These are phyloP conservation scores for Kondoa malvinella DNA, from an alignment of 768 basidiomycete species.

Conservation along the genomic window DNA sequence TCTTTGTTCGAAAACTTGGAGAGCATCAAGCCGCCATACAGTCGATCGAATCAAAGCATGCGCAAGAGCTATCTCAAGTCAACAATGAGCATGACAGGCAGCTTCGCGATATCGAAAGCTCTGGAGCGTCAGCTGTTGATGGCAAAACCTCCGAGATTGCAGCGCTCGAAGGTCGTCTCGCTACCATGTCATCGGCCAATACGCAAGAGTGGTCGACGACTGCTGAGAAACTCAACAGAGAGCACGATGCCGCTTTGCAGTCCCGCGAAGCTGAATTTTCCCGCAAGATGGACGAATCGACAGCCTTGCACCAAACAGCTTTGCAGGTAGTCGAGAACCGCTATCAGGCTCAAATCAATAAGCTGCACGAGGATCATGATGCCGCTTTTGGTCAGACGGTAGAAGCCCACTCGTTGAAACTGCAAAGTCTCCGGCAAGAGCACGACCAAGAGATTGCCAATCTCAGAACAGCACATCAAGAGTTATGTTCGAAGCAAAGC, in stretches of 20 bases:
- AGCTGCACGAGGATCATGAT: constrained; percentile 4
- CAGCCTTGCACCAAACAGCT: constrained; percentile 23
- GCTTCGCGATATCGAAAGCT: constrained; percentile 34
- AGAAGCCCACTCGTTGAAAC: neutral
- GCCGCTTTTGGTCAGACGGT: neutral
- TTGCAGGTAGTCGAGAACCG: constrained; percentile 27
- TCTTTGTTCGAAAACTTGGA: constrained; percentile 42
- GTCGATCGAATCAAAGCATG: constrained; percentile 48
- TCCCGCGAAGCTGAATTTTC: too few relatives aligned
- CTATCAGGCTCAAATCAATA: constrained; percentile 1
- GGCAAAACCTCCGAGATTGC: constrained; percentile 37
- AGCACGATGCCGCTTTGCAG: constrained; percentile 36
- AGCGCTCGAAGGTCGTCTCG: neutral
- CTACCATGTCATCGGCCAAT: neutral
- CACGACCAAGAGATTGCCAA: too few relatives aligned
- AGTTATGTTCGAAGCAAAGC: too few relatives aligned
- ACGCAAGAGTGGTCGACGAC: neutral
- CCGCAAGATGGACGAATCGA: neutral
- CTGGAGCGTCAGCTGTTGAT: constrained; percentile 49
- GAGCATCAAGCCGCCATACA: constrained; percentile 46
- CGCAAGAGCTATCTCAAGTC: constrained; percentile 4
- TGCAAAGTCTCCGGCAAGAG: too few relatives aligned
- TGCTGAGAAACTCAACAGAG: constrained; percentile 46
- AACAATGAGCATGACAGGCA: constrained; percentile 13
- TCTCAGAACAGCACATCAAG: too few relatives aligned